Conservation (phyloP, 441 rosid genomes). For the Pelargonium fulgidum region DNA sequence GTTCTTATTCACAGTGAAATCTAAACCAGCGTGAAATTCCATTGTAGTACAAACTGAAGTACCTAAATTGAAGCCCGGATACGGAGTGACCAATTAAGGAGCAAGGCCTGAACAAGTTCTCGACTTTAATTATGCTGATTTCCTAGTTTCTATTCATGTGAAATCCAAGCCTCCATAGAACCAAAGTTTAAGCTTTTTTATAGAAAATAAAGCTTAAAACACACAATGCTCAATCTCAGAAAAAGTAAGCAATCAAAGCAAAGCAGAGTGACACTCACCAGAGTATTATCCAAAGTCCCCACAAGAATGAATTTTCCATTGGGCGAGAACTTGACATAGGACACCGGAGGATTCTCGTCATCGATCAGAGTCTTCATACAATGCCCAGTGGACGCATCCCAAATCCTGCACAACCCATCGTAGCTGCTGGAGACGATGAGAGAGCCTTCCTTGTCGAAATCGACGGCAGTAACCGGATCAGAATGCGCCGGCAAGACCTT, state of each 20-base stretch:
- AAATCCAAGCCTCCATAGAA: too few relatives aligned
- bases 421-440: constrained; percentile 81
- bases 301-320: constrained; percentile 88
- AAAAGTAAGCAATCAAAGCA: not conserved
- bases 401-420: constrained; percentile 79
- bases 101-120: not conserved
- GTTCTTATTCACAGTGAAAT: too few relatives aligned
- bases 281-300: constrained; percentile 72
- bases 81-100: too few relatives aligned
- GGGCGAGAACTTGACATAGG: constrained; percentile 77
- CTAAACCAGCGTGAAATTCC: too few relatives aligned
- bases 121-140: too few relatives aligned
- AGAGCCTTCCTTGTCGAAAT: constrained; percentile 73
- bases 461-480: constrained; percentile 78
- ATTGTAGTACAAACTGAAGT: too few relatives aligned
- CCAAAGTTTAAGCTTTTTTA: too few relatives aligned
- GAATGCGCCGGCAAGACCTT: constrained; percentile 90
- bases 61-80: too few relatives aligned
- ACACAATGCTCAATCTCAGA: not conserved
- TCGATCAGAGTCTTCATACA: constrained; percentile 79
- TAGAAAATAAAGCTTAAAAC: not conserved
- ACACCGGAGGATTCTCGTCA: constrained; percentile 88
- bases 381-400: constrained; percentile 87
- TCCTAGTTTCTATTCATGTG: too few relatives aligned
- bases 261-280: constrained; percentile 38